Evolutionary conservation across 306 rosid species (phyloP).

Genomic region (Quercus glauca): DNA sequence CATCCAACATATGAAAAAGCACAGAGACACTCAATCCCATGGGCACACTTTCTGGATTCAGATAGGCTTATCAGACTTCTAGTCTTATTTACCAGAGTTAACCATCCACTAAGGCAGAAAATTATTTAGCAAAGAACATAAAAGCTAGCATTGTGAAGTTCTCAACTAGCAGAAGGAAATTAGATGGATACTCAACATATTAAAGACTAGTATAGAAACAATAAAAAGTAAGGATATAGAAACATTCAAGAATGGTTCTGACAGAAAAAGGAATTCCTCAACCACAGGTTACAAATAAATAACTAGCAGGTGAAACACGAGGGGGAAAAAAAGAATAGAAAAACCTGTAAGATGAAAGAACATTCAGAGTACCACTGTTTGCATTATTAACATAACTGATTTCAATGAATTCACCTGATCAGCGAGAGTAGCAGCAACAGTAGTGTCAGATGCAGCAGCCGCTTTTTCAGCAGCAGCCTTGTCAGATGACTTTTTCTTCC

Average conservation of each 20-base stretch:
- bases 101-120: too few species aligned
- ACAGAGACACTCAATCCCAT: not conserved
- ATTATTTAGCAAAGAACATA: not conserved
- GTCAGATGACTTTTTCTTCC: conserved; percentile 97
- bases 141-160: not conserved
- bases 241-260: not conserved
- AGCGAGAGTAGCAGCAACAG: conserved; percentile 37
- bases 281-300: not conserved
- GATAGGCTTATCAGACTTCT: too few species aligned
- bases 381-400: not conserved
- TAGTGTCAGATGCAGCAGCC: conserved; percentile 44
- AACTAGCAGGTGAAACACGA: conserved; percentile 5
- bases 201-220: not conserved
- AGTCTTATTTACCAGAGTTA: too few species aligned
- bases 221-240: not conserved
- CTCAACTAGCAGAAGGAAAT: conserved; percentile 5
- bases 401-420: conserved; percentile 53
- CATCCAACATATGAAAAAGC: not conserved
- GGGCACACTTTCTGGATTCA: too few species aligned
- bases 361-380: not conserved
- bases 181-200: not conserved
- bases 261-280: not conserved
- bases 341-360: not conserved
- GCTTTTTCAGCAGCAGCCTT: conserved; percentile 70
- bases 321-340: not conserved